These are phyloP conservation scores for Achaetomiella virescens DNA, from an alignment of 495 filamentous ascomycete genomes.

Conservation along the genomic window DNA sequence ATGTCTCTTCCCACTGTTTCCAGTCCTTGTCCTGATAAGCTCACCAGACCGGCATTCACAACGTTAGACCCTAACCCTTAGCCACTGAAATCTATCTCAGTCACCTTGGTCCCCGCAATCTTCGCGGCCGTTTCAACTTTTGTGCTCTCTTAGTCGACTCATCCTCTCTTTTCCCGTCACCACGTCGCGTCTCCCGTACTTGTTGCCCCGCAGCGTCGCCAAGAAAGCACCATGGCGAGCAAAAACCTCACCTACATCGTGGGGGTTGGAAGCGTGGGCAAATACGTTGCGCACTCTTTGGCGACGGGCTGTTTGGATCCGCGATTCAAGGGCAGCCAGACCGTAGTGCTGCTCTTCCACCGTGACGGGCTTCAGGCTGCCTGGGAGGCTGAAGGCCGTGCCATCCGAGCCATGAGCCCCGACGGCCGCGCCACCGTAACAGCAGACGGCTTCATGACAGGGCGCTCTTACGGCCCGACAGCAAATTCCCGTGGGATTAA, in stretches of 20 bases:
- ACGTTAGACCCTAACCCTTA: no score
- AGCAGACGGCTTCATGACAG: neutral
- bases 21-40: neutral
- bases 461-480: neutral
- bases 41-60: no score
- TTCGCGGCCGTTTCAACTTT: no score
- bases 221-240: no score
- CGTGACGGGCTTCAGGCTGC: constrained; percentile 20
- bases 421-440: constrained; percentile 22
- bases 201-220: no score
- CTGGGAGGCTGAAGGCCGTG: constrained; percentile 20
- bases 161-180: no score
- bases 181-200: no score
- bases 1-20: neutral
- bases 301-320: neutral
- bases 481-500: constrained; percentile 33
- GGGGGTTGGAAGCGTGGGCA: constrained; percentile 52
- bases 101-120: no score
- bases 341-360: constrained; percentile 39
- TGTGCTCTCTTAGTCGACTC: no score
- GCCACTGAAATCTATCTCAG: no score
- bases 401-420: constrained; percentile 17
- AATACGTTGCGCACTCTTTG: constrained; percentile 35
- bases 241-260: constrained; percentile 44
- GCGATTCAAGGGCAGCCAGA: neutral